phyloP scores from a whole-genome alignment of 2,329 filamentous ascomycete species.

The Amesomyces nigricolor region DNA sequence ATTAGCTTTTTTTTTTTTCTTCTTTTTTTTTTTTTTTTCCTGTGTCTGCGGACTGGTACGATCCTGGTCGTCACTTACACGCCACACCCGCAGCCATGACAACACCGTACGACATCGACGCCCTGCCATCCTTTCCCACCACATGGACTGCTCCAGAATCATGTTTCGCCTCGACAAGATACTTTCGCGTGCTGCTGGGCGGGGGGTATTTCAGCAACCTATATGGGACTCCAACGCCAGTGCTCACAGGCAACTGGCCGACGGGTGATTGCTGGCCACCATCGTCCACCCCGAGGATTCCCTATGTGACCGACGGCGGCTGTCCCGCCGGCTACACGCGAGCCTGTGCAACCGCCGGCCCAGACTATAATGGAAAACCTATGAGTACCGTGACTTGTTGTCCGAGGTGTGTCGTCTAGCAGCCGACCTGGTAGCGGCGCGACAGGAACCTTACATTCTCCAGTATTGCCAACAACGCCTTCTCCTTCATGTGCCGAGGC shows the following conservation, averaged over 20 bases:
- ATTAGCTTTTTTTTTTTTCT: too few species aligned
- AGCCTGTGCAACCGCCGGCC: not conserved
- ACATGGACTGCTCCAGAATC: not conserved
- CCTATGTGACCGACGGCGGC: not conserved
- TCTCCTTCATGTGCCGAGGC: constrained; percentile 3
- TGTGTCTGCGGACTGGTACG: too few species aligned
- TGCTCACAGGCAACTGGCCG: not conserved
- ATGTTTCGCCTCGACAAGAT: not conserved
- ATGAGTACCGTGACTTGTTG: not conserved
- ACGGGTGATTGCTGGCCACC: not conserved
- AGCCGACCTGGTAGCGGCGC: too few species aligned
- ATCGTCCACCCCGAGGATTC: not conserved
- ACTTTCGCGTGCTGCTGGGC: not conserved
- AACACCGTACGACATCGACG: not conserved
- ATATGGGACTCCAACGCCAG: not conserved
- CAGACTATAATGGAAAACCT: not conserved
- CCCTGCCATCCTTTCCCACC: not conserved
- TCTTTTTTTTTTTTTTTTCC: too few species aligned
- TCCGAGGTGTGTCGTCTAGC: not conserved
- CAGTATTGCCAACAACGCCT: not conserved
- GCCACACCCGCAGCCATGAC: not conserved
- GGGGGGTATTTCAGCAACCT: not conserved
- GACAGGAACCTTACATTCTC: too few species aligned
- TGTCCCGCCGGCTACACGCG: not conserved
- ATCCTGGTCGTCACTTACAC: too few species aligned